These are phyloP conservation scores for Acacia confusa DNA, from an alignment of 306 rosid species.

Conservation along the genomic window DNA sequence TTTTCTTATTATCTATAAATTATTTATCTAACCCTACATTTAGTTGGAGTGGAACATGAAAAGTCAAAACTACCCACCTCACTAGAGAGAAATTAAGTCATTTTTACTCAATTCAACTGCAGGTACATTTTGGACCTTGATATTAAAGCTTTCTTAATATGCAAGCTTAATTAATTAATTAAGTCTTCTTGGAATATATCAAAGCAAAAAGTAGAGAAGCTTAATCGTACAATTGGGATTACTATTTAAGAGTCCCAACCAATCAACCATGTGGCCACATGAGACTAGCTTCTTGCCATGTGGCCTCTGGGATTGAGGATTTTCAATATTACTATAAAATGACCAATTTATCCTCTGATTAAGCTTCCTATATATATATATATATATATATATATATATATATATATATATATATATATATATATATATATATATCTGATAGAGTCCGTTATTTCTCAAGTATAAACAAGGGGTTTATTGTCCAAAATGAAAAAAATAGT, in stretches of 20 bases:
- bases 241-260: slow-evolving; percentile 55
- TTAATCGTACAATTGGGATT: slow-evolving; percentile 25
- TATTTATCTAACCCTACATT: background rate
- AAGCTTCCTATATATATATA: slow-evolving; percentile 34
- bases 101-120: background rate
- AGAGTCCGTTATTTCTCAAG: slow-evolving; percentile 14
- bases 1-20: too few species aligned
- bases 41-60: background rate
- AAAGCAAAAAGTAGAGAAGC: background rate
- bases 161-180: background rate
- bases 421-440: too few species aligned
- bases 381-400: too few species aligned
- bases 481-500: background rate
- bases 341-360: slow-evolving; percentile 45
- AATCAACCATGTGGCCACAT: slow-evolving; percentile 92
- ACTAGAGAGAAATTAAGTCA: background rate
- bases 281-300: slow-evolving; percentile 68
- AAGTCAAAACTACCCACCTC: background rate
- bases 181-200: background rate
- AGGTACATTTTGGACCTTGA: background rate
- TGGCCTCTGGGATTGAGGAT: slow-evolving; percentile 54
- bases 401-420: too few species aligned
- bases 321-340: slow-evolving; percentile 22
- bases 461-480: background rate
- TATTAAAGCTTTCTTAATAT: background rate